These are phyloP conservation scores for Suillus luteus DNA, from an alignment of 768 basidiomycete genomes.

Conservation along the genomic window DNA sequence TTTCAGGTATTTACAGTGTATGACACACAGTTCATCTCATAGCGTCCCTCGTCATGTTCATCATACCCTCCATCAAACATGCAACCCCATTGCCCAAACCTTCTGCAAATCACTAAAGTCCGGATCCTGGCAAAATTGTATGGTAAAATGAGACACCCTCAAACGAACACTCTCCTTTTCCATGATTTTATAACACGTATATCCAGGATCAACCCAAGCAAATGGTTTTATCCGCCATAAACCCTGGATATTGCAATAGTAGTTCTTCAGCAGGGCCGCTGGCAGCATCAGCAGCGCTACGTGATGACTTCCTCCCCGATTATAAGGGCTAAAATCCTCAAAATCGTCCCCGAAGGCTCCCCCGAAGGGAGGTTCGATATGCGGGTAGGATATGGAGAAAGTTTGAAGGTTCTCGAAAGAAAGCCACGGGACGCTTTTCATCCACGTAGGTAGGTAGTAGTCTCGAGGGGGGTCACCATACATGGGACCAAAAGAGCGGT, in stretches of 20 bases:
- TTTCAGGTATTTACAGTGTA: background rate
- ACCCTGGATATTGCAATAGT: no score
- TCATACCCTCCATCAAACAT: no score
- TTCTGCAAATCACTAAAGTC: background rate
- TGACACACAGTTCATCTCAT: background rate
- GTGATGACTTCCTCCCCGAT: background rate
- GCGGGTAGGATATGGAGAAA: background rate
- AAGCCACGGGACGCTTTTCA: background rate
- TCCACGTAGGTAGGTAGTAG: background rate
- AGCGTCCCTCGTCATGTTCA: background rate
- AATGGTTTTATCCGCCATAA: no score
- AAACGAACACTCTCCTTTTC: background rate
- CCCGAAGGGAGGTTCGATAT: background rate
- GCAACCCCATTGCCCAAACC: background rate
- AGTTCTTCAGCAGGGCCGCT: background rate
- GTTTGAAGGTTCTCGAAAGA: background rate
- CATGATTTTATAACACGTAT: background rate
- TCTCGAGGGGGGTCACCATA: background rate
- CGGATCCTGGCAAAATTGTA: background rate
- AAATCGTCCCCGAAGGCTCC: no score
- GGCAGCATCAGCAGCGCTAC: background rate
- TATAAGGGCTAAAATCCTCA: no score
- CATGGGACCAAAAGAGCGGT: background rate
- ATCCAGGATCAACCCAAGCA: background rate
- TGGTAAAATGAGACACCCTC: background rate